Conservation (phyloP, 1,139 yeast genomes). For the Geotrichum cucujoidarum region DNA sequence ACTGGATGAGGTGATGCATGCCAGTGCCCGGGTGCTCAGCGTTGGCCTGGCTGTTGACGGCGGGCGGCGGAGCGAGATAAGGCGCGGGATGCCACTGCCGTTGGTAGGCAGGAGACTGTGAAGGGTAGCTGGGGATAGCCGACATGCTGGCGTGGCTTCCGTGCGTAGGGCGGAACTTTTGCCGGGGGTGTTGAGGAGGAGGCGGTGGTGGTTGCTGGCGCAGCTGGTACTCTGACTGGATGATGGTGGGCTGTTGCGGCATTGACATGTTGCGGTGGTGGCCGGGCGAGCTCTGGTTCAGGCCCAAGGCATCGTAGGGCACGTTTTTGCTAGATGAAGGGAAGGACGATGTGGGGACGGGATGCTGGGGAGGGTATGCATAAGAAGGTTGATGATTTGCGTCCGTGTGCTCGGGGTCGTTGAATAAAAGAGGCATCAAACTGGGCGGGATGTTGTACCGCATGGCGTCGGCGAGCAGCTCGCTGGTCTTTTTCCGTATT, state of each 20-base stretch:
- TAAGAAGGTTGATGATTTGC: conserved; percentile 2
- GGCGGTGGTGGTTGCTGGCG: conserved; percentile 19
- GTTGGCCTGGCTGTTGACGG: conserved; percentile 12
- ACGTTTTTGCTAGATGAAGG: conserved; percentile 8
- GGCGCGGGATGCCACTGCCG: conserved; percentile 7
- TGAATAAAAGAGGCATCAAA: conserved; percentile 61
- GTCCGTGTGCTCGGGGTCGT: conserved; percentile 8
- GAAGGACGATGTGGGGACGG: background rate
- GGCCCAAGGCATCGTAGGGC: conserved; percentile 17
- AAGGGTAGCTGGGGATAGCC: conserved; percentile 7
- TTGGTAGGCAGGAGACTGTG: background rate
- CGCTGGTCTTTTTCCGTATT: conserved; percentile 53
- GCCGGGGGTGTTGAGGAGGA: conserved; percentile 2
- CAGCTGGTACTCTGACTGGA: conserved; percentile 23
- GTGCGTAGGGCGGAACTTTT: conserved; percentile 18
- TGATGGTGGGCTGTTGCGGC: conserved; percentile 27
- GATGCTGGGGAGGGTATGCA: conserved; percentile 1
- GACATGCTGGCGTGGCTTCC: conserved; percentile 21
- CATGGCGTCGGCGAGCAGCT: conserved; percentile 57
- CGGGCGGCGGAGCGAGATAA: conserved; percentile 13
- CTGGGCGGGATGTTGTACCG: conserved; percentile 62
- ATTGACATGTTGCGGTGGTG: conserved; percentile 29
- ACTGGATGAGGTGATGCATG: conserved; percentile 22
- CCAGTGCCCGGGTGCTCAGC: conserved; percentile 18
- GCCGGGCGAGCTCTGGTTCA: conserved; percentile 18